These are phyloP conservation scores for Draba incana DNA, from an alignment of 345 rosid genomes.

Conservation along the genomic window DNA sequence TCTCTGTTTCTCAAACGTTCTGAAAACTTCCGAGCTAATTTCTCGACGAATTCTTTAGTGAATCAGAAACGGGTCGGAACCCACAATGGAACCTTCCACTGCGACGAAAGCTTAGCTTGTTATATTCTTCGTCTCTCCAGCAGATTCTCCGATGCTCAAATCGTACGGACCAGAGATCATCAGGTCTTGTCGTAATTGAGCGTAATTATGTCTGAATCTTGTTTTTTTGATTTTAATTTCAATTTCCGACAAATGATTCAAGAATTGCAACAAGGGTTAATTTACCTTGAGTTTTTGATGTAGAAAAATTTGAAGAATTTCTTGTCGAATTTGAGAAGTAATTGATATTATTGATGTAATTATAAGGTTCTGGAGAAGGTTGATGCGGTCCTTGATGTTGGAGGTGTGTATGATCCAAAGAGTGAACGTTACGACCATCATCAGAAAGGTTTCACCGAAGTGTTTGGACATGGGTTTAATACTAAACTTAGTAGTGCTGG, in stretches of 20 bases:
- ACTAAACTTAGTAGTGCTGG: constrained; percentile 93
- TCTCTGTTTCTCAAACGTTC: constrained; percentile 30
- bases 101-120: constrained; percentile 93
- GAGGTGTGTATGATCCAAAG: constrained; percentile 76
- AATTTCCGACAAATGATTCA: constrained; percentile 7
- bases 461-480: constrained; percentile 79
- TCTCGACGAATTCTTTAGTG: constrained; percentile 15
- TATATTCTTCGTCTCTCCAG: constrained; percentile 84
- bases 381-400: constrained; percentile 90
- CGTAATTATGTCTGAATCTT: not conserved
- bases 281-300: not conserved
- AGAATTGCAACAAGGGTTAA: not conserved
- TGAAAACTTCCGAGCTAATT: constrained; percentile 34
- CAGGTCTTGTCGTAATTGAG: constrained; percentile 47
- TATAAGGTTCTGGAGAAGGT: constrained; percentile 71
- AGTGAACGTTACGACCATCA: constrained; percentile 78
- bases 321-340: not conserved
- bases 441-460: constrained; percentile 76
- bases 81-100: constrained; percentile 86
- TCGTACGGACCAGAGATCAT: constrained; percentile 73
- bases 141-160: constrained; percentile 68
- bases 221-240: constrained; percentile 9
- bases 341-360: constrained; percentile 14
- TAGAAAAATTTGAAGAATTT: not conserved
- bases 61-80: constrained; percentile 72